A percentile compares a stretch with the other conserved stretches of the same genome.
Evolutionary conservation across 371 early-diverging fungal genomes (phyloP).

Genomic region (Dichotomocladium elegans): DNA sequence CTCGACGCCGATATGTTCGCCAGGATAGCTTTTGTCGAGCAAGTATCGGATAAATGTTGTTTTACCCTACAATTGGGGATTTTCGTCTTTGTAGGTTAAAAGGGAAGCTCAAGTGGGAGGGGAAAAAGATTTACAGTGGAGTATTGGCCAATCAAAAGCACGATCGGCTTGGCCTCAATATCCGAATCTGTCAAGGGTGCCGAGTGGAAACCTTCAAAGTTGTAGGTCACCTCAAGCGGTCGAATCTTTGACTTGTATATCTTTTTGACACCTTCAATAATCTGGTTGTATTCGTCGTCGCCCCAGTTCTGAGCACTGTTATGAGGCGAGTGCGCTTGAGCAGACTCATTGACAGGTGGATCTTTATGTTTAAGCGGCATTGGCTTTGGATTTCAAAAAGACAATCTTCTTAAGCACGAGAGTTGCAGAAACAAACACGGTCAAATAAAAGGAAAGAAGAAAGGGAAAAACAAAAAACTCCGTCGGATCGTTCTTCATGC

Average conservation of each 20-base stretch:
- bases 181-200: conserved; percentile 74
- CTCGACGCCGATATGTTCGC: conserved; percentile 83
- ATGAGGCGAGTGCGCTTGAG: background rate
- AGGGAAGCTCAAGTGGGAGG: too few relatives aligned
- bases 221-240: conserved; percentile 71
- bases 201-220: conserved; percentile 80
- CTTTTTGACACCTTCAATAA: conserved; percentile 61
- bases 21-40: conserved; percentile 79
- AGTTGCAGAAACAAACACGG: too few relatives aligned
- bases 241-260: conserved; percentile 71
- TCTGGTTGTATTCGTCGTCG: conserved; percentile 52
- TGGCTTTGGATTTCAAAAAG: too few relatives aligned
- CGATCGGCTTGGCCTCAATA: conserved; percentile 83
- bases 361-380: background rate
- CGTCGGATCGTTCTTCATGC: background rate
- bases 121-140: conserved; percentile 71
- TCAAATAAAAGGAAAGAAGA: too few relatives aligned
- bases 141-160: conserved; percentile 82
- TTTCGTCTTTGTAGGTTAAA: too few relatives aligned
- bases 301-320: conserved; percentile 7
- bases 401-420: too few relatives aligned
- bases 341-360: background rate
- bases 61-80: conserved; percentile 59
- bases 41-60: conserved; percentile 83
- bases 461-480: background rate